Conservation (phyloP, 768 basidiomycete genomes). For the Pleurotus salmoneostramineus region DNA sequence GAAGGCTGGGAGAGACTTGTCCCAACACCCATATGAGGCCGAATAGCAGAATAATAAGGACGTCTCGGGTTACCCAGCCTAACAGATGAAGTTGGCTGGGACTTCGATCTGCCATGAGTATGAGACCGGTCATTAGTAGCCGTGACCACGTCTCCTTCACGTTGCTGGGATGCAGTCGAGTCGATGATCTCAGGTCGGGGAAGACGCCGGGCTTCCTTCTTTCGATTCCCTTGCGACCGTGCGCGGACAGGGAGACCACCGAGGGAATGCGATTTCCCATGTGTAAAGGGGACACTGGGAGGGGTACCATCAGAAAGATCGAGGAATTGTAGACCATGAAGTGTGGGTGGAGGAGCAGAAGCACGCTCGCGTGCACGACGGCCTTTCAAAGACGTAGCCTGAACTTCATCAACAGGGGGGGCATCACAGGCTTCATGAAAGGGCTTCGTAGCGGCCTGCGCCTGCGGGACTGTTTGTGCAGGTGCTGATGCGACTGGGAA, state of each 20-base stretch:
- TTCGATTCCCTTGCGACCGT: background rate
- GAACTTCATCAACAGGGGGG: background rate
- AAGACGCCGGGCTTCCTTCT: background rate
- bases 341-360: constrained; percentile 2
- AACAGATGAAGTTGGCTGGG: constrained; percentile 21
- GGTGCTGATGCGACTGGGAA: too few relatives aligned
- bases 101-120: constrained; percentile 17
- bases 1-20: constrained; percentile 2
- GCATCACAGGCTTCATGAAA: background rate
- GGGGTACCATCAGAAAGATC: background rate
- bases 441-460: background rate
- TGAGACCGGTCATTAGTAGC: background rate
- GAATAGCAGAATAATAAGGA: constrained; percentile 54
- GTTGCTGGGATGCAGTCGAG: background rate
- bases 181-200: background rate
- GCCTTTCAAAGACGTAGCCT: background rate
- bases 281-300: background rate
- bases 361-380: constrained; percentile 1
- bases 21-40: constrained; percentile 25
- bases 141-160: too few relatives aligned
- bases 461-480: background rate
- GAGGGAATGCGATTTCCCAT: background rate
- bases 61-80: constrained; percentile 49
- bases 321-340: constrained; percentile 2
- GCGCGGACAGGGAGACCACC: background rate